These are phyloP conservation scores for Verticillium longisporum DNA, from an alignment of 2,329 filamentous ascomycete species.

Conservation along the genomic window DNA sequence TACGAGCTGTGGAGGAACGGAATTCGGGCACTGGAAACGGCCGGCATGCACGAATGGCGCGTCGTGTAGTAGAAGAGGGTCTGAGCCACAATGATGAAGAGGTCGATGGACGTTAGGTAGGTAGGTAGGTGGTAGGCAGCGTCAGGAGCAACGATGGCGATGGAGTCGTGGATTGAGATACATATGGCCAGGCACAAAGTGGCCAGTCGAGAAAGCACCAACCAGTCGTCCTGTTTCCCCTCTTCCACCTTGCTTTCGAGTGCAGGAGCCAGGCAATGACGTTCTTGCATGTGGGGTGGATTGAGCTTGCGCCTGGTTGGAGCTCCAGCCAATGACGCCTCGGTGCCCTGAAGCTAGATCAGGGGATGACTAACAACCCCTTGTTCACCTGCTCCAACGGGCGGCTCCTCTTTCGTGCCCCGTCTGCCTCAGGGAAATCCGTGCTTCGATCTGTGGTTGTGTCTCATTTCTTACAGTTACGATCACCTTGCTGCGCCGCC, in stretches of 20 bases:
- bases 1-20: not conserved
- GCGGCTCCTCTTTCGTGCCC: too few relatives aligned
- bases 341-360: not conserved
- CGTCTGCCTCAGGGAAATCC: too few relatives aligned
- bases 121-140: not conserved
- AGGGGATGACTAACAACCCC: not conserved
- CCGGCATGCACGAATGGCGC: not conserved
- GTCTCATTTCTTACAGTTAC: not conserved
- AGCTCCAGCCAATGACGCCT: slow-evolving; percentile 1
- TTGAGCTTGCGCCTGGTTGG: not conserved
- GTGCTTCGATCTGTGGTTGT: not conserved
- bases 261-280: slow-evolving; percentile 6
- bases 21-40: not conserved
- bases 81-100: not conserved
- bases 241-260: slow-evolving; percentile 5
- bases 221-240: not conserved
- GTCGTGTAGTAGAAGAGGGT: not conserved
- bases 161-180: not conserved
- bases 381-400: not conserved
- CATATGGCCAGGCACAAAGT: not conserved
- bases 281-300: slow-evolving; percentile 6
- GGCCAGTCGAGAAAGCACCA: not conserved
- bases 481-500: not conserved
- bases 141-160: not conserved
- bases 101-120: not conserved